A percentile compares a stretch with the other conserved stretches of the same genome.
phyloP scores from a whole-genome alignment of 208 protist species.

The Wallacemonas collosoma region DNA sequence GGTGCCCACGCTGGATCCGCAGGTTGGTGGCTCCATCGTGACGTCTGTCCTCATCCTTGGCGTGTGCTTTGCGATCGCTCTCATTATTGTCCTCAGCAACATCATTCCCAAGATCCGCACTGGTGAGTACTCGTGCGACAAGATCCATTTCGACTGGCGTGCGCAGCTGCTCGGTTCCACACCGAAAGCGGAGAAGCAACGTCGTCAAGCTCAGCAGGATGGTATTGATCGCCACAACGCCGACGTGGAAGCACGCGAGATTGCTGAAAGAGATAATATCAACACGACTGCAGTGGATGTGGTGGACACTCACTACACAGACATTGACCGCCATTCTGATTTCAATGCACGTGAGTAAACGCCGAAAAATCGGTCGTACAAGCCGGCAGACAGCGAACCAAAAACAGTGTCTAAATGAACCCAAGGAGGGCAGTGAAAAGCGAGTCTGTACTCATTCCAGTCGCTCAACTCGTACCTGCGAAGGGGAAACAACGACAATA shows the following conservation, averaged over 20 bases:
- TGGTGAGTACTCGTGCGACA: slow-evolving; percentile 39
- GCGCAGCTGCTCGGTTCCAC: slow-evolving; percentile 47
- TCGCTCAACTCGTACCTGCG: too few relatives aligned
- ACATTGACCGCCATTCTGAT: not conserved
- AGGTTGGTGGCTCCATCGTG: slow-evolving; percentile 40
- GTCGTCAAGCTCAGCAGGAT: slow-evolving; percentile 21
- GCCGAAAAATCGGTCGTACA: not conserved
- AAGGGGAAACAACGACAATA: not conserved
- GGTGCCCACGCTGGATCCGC: slow-evolving; percentile 17
- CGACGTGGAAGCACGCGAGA: not conserved
- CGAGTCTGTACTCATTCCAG: too few relatives aligned
- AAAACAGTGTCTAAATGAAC: slow-evolving; percentile 3
- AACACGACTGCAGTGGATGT: slow-evolving; percentile 5
- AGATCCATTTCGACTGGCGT: slow-evolving; percentile 52
- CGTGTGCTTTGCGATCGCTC: slow-evolving; percentile 22
- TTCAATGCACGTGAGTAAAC: slow-evolving; percentile 1
- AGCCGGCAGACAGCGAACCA: not conserved
- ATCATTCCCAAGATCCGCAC: slow-evolving; percentile 35
- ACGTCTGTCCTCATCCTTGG: slow-evolving; percentile 52
- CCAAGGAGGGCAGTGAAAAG: too few relatives aligned
- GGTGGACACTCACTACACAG: slow-evolving; percentile 3
- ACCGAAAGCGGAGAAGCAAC: slow-evolving; percentile 36
- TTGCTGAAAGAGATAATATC: not conserved
- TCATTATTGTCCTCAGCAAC: slow-evolving; percentile 26
- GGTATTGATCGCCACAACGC: slow-evolving; percentile 14